A percentile compares a stretch with the other conserved stretches of the same genome.
These are phyloP conservation scores for Gossypium raimondii DNA, from an alignment of 345 rosid genomes.

Conservation along the genomic window DNA sequence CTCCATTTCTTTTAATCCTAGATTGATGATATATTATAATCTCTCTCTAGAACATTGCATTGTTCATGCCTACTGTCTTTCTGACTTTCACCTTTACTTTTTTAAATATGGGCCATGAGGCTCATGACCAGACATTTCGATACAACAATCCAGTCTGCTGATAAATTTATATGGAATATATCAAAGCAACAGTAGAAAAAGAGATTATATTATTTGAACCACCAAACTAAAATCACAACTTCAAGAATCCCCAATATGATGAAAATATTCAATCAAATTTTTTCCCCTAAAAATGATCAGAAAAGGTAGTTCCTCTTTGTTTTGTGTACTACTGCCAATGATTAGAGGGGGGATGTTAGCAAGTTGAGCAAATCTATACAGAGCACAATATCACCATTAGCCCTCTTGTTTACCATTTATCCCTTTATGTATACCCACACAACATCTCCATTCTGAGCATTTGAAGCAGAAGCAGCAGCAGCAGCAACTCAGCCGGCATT, in stretches of 20 bases:
- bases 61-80: neutral
- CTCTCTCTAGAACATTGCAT: neutral
- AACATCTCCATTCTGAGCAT: conserved; percentile 44
- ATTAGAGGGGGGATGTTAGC: conserved; percentile 25
- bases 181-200: neutral
- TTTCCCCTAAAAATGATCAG: conserved; percentile 12
- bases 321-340: conserved; percentile 28
- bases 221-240: conserved; percentile 10
- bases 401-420: conserved; percentile 31
- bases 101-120: neutral
- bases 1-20: neutral
- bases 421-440: conserved; percentile 21
- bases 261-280: conserved; percentile 8
- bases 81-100: neutral
- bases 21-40: neutral
- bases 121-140: neutral
- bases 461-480: conserved; percentile 15
- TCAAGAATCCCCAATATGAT: conserved; percentile 23
- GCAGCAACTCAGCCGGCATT: conserved; percentile 13
- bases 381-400: conserved; percentile 17
- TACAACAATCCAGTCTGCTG: neutral
- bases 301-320: conserved; percentile 18
- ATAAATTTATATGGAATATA: neutral
- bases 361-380: conserved; percentile 43
- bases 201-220: neutral